Evolutionary conservation across 2,329 filamentous ascomycete genomes (phyloP), one percentile per base, ranked within the genome.

Genomic region (Bipolaris victoriae): DNA sequence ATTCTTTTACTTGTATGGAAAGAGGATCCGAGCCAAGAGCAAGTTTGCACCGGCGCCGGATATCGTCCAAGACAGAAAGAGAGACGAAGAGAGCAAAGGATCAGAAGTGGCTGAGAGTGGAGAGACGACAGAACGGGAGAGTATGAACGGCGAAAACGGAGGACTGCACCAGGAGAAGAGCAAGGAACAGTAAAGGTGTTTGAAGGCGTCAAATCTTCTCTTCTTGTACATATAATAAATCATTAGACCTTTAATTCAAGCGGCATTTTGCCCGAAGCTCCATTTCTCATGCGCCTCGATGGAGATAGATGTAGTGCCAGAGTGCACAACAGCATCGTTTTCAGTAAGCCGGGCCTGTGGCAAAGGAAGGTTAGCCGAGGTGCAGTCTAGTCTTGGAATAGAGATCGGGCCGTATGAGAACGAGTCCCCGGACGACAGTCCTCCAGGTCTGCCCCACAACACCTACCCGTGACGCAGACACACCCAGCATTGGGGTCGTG

Each of bases 1-100:
- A 15, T 49, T 77, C 5, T 81, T 81, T 61, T 81, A 80, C 48
- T 53, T 78, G 20, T 77, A 72, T 50, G 80, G 80, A 24, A 78
- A 74, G 54, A 76, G 67, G 62, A 80, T 82, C 36, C 65, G 80
- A 11, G 73, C 71, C 39, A 78, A 71, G 64, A 77, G 73, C 29
- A 75, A 73, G 41, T 81, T 79, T 60, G 78, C 79, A 1, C 79
- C 79, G 2, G 72, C 76, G 7, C 76, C 73, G 13, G 76, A 78
- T 61, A 75, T 78, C 33, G 57, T 58, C 39, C 70, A 76, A 43
- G 76, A 78, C 35, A 74, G 64, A 59, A 64, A 57, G 54, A 63
- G 68, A 20, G 66, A 75, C 26, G 75, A 77, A 52, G 76, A 77
- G n/a, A 63, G 67, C 22, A 41, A 61, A 53, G 61, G 55, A 11